Evolutionary conservation across 2,329 filamentous ascomycete species (phyloP).

Genomic region (Venturia pyrina): DNA sequence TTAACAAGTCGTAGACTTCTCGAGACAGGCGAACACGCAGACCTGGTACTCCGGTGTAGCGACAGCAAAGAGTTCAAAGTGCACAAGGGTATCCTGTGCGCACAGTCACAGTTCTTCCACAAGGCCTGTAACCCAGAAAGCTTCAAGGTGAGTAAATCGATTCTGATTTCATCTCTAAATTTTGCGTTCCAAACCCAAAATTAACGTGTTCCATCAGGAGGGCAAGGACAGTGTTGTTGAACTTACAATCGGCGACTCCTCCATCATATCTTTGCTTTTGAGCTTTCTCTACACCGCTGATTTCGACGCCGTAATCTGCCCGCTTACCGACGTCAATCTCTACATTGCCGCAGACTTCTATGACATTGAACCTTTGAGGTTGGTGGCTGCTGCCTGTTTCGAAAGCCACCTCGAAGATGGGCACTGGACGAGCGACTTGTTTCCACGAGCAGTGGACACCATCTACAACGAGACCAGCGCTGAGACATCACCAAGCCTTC

Average conservation of each 20-base stretch:
- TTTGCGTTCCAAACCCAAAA: no score
- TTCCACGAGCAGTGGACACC: no score
- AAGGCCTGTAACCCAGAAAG: neutral
- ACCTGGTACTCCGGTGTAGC: constrained; percentile 14
- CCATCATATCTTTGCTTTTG: neutral
- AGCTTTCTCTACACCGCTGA: neutral
- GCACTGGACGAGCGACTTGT: no score
- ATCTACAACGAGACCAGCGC: no score
- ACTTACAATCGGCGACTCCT: neutral
- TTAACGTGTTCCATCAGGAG: neutral
- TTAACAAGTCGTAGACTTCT: neutral
- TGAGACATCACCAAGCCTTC: no score
- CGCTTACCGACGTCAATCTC: neutral
- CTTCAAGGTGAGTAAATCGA: neutral
- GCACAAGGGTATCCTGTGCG: constrained; percentile 16
- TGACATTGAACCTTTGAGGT: no score
- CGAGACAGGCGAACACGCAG: constrained; percentile 10
- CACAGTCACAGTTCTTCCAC: neutral
- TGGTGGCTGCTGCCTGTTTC: no score
- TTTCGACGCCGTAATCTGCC: neutral
- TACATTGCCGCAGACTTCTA: neutral
- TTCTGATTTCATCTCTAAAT: no score
- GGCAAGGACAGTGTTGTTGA: neutral
- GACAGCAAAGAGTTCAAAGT: constrained; percentile 14
- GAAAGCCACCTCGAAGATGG: no score